These are phyloP conservation scores for Paraphoma sp. DNA, from an alignment of 2,329 filamentous ascomycete species.

Conservation along the genomic window DNA sequence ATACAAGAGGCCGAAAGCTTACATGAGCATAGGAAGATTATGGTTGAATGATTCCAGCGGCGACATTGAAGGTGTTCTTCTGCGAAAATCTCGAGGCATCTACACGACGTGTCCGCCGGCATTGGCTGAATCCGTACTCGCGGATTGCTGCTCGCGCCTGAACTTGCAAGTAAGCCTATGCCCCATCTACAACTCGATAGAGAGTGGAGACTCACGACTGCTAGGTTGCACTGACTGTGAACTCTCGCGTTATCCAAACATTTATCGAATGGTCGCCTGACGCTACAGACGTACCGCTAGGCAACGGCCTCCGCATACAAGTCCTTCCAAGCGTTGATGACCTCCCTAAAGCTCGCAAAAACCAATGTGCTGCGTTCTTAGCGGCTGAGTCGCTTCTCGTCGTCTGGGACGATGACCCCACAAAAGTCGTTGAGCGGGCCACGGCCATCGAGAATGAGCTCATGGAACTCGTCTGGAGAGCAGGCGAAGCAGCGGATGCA, in stretches of 20 bases:
- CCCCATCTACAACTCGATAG: not conserved
- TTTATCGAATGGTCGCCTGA: conserved; percentile 76
- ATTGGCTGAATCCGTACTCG: conserved; percentile 68
- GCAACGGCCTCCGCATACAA: conserved; percentile 75
- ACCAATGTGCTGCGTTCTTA: conserved; percentile 82
- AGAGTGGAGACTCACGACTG: not conserved
- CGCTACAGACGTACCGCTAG: conserved; percentile 75
- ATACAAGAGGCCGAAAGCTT: conserved; percentile 22
- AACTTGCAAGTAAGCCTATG: conserved; percentile 68
- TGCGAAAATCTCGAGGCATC: conserved; percentile 71
- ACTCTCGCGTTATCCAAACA: conserved; percentile 79
- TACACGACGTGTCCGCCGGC: conserved; percentile 77
- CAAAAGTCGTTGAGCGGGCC: conserved; percentile 72
- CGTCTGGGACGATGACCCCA: conserved; percentile 83
- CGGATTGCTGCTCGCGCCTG: conserved; percentile 68
- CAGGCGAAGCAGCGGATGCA: conserved; percentile 52
- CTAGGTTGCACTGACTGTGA: conserved; percentile 82
- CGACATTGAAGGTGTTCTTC: conserved; percentile 57
- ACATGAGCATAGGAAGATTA: conserved; percentile 52
- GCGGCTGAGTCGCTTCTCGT: conserved; percentile 73
- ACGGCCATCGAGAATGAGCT: conserved; percentile 77
- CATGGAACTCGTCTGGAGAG: conserved; percentile 72
- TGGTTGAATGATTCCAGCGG: conserved; percentile 73
- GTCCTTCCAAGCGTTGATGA: conserved; percentile 66
- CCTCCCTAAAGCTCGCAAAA: conserved; percentile 69